Conservation (phyloP, 2,329 filamentous ascomycete species). For the Colletotrichum salicis region DNA sequence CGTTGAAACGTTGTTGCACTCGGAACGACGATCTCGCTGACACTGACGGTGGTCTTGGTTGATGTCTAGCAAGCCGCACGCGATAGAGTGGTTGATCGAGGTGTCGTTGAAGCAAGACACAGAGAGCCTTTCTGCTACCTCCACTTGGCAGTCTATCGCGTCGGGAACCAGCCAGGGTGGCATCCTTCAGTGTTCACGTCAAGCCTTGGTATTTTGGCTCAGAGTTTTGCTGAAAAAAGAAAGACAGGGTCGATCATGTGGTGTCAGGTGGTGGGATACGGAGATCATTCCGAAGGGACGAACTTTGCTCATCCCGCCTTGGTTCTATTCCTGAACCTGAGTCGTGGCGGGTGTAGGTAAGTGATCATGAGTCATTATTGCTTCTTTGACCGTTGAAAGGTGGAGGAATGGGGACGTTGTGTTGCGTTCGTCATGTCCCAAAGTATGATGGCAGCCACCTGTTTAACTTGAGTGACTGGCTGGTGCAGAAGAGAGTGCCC, state of each 20-base stretch:
- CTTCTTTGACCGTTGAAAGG: neutral
- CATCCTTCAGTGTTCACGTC: neutral
- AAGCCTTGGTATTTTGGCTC: neutral
- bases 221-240: neutral
- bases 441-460: neutral
- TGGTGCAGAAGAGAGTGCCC: neutral
- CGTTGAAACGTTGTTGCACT: neutral
- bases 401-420: neutral
- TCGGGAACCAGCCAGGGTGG: neutral
- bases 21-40: neutral
- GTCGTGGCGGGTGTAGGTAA: neutral
- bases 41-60: neutral
- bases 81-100: neutral
- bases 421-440: neutral
- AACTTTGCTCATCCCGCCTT: conserved; percentile 20
- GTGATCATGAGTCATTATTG: too few species aligned
- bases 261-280: neutral
- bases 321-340: neutral
- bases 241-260: neutral
- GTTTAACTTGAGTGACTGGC: neutral
- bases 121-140: neutral
- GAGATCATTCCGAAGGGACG: conserved; percentile 20
- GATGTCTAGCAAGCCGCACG: too few species aligned
- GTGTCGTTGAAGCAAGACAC: neutral
- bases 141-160: neutral